A percentile compares a stretch with the other conserved stretches of the same genome.
Evolutionary conservation across 73 alveolate genomes (phyloP).

Genomic region (Effrenium voratum): DNA sequence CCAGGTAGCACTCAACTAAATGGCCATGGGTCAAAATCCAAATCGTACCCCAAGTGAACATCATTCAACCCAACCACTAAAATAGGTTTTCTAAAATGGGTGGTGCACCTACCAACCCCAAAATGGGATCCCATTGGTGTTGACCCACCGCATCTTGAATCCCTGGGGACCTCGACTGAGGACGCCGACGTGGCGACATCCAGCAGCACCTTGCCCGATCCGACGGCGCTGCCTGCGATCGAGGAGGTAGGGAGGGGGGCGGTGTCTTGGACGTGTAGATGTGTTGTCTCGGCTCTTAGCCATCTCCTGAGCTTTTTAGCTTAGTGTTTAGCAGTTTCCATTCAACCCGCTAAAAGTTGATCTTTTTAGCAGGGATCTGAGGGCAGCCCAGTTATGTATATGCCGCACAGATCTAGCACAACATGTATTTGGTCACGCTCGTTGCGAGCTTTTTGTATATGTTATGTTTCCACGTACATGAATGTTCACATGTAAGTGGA

Average conservation of each 20-base stretch:
- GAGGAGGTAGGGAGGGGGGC: not conserved
- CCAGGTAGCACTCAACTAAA: too few relatives aligned
- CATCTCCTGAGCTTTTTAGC: not conserved
- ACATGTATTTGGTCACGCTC: not conserved
- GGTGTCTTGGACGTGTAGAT: not conserved
- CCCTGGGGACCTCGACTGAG: too few relatives aligned
- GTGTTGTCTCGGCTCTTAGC: too few relatives aligned
- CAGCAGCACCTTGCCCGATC: not conserved
- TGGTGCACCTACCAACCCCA: too few relatives aligned
- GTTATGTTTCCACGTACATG: not conserved
- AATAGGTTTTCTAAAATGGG: too few relatives aligned
- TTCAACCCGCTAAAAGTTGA: not conserved
- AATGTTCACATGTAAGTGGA: not conserved
- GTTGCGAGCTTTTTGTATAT: not conserved
- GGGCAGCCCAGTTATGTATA: not conserved
- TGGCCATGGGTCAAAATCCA: too few relatives aligned
- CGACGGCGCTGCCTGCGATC: not conserved
- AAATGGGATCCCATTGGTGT: too few relatives aligned
- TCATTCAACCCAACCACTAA: too few relatives aligned
- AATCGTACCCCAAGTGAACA: too few relatives aligned
- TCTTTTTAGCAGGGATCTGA: not conserved
- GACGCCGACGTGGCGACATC: too few relatives aligned
- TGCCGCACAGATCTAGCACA: not conserved
- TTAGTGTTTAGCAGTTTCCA: not conserved
- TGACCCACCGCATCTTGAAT: too few relatives aligned